These are phyloP conservation scores for Grosmannia penicillata DNA, from an alignment of 2,329 filamentous ascomycete genomes.

Conservation along the genomic window DNA sequence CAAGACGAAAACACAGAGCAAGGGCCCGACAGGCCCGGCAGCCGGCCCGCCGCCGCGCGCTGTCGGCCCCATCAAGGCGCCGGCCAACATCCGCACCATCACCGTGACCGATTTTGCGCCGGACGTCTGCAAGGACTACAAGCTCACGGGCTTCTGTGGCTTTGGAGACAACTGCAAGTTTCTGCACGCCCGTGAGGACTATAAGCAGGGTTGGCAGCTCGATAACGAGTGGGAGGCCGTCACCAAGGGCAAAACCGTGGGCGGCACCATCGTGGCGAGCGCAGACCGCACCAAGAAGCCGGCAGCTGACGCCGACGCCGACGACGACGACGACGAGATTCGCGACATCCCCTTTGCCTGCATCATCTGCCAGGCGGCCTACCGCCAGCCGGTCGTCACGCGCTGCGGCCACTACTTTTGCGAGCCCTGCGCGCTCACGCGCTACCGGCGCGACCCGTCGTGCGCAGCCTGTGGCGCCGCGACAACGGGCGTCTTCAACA, in stretches of 20 bases:
- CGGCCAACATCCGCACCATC: conserved; percentile 80
- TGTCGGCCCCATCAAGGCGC: conserved; percentile 76
- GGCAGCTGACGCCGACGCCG: conserved; percentile 11
- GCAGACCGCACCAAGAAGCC: conserved; percentile 30
- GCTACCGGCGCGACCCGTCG: conserved; percentile 74
- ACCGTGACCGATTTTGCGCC: conserved; percentile 84
- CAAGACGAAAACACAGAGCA: too few relatives aligned
- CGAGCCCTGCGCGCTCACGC: conserved; percentile 70
- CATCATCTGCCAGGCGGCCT: conserved; percentile 67
- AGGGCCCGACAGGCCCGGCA: not conserved
- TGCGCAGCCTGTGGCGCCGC: conserved; percentile 77
- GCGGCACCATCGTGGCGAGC: conserved; percentile 46
- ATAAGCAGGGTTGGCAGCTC: conserved; percentile 88
- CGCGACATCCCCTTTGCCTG: conserved; percentile 83
- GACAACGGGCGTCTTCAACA: conserved; percentile 77
- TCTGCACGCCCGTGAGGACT: conserved; percentile 60
- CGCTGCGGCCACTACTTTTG: conserved; percentile 96
- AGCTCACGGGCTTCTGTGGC: conserved; percentile 43
- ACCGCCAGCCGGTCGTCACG: conserved; percentile 69
- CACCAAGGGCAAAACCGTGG: conserved; percentile 51
- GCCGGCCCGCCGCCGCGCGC: conserved; percentile 17
- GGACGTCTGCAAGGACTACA: conserved; percentile 77
- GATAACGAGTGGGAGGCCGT: conserved; percentile 87
- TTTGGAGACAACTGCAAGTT: conserved; percentile 69
- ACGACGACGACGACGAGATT: conserved; percentile 39